phyloP scores from a whole-genome alignment of 495 filamentous ascomycete genomes.

The Aspergillus affinis region DNA sequence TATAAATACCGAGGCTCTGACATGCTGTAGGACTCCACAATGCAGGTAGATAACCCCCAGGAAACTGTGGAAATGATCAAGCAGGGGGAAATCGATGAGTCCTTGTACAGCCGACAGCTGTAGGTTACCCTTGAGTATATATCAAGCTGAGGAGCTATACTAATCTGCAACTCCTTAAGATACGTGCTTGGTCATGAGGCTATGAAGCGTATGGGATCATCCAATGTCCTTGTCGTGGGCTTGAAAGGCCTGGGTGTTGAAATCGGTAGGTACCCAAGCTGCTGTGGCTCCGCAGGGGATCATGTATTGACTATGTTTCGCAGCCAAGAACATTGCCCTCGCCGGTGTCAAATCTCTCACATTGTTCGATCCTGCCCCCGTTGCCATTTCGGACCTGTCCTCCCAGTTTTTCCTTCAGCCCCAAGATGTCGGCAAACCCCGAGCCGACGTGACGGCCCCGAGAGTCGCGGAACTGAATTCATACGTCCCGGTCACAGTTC shows the following conservation, averaged over 20 bases:
- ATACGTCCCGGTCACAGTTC: slow-evolving; percentile 84
- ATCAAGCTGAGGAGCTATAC: neutral
- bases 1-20: slow-evolving; percentile 14
- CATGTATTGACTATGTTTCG: slow-evolving; percentile 6
- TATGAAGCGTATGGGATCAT: slow-evolving; percentile 98
- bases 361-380: slow-evolving; percentile 79
- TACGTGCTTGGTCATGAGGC: slow-evolving; percentile 98
- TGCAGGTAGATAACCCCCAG: slow-evolving; percentile 74
- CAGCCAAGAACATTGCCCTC: slow-evolving; percentile 96
- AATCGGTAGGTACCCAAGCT: slow-evolving; percentile 57
- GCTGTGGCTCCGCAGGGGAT: neutral
- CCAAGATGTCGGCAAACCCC: slow-evolving; percentile 88
- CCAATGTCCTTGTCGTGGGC: slow-evolving; percentile 90
- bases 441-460: slow-evolving; percentile 82
- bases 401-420: slow-evolving; percentile 93
- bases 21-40: slow-evolving; percentile 58
- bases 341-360: slow-evolving; percentile 91
- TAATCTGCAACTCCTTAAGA: slow-evolving; percentile 27
- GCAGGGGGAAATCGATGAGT: slow-evolving; percentile 86
- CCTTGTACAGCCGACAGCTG: slow-evolving; percentile 95
- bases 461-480: slow-evolving; percentile 93
- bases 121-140: slow-evolving; percentile 32
- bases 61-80: slow-evolving; percentile 58
- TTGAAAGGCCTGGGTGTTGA: slow-evolving; percentile 94
- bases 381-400: slow-evolving; percentile 80